A percentile compares a stretch with the other conserved stretches of the same genome.
These are phyloP conservation scores for Myrica gale DNA, from an alignment of 306 rosid genomes.

Conservation along the genomic window DNA sequence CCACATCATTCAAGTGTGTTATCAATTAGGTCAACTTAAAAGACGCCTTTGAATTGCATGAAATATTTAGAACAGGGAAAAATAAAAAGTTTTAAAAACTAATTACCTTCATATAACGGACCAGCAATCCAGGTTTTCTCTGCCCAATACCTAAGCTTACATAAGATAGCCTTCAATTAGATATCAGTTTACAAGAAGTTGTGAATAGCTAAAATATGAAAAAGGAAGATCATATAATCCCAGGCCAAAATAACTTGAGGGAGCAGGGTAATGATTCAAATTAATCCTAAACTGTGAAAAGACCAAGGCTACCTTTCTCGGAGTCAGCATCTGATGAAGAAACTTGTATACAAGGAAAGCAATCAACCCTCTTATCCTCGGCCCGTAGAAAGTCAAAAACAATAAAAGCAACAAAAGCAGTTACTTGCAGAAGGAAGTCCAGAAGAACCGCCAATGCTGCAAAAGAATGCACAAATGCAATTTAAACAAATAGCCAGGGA, in stretches of 20 bases:
- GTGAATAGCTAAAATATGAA: slow-evolving; percentile 9
- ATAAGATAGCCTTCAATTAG: slow-evolving; percentile 18
- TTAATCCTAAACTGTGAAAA: slow-evolving; percentile 13
- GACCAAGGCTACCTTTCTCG: slow-evolving; percentile 57
- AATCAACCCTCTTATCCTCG: slow-evolving; percentile 89
- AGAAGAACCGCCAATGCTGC: slow-evolving; percentile 93
- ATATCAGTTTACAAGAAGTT: neutral
- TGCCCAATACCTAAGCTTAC: slow-evolving; percentile 54
- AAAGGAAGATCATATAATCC: neutral
- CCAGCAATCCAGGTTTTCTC: slow-evolving; percentile 69
- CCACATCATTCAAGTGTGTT: neutral
- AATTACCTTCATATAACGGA: slow-evolving; percentile 91
- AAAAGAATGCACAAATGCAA: slow-evolving; percentile 41
- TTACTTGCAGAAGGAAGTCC: slow-evolving; percentile 95
- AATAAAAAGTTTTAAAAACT: neutral
- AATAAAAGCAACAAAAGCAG: slow-evolving; percentile 92
- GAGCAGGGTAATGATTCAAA: slow-evolving; percentile 11
- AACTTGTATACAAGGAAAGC: slow-evolving; percentile 80
- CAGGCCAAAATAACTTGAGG: neutral
- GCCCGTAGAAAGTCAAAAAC: slow-evolving; percentile 77
- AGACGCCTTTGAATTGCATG: too few relatives aligned
- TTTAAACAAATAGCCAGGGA: slow-evolving; percentile 18
- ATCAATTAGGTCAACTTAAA: too few relatives aligned
- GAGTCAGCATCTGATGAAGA: slow-evolving; percentile 49
- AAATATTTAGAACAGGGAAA: too few relatives aligned